These are phyloP conservation scores for Komagataella ulmi DNA, from an alignment of 805 yeast species.

Conservation along the genomic window DNA sequence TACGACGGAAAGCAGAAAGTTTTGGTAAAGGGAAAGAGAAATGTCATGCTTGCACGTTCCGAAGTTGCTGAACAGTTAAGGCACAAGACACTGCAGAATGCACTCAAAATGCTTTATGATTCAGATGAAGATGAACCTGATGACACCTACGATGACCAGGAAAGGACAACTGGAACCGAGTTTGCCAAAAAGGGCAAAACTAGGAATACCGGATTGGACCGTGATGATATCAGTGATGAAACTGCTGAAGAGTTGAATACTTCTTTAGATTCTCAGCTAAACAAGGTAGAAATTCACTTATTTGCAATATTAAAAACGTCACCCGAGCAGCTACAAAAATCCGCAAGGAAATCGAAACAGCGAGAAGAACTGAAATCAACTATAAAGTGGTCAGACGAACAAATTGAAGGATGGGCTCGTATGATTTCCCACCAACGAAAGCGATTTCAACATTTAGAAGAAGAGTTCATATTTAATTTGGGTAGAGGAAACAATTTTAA, in stretches of 20 bases:
- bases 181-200: slow-evolving; percentile 1
- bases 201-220: slow-evolving; percentile 9
- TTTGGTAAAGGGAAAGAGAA: slow-evolving; percentile 20
- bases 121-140: slow-evolving; percentile 81
- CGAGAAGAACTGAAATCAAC: slow-evolving; percentile 38
- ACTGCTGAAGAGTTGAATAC: slow-evolving; percentile 5
- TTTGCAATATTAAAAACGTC: slow-evolving; percentile 44
- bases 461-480: slow-evolving; percentile 39
- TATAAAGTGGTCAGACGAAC: slow-evolving; percentile 75
- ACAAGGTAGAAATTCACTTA: slow-evolving; percentile 36
- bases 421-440: slow-evolving; percentile 57
- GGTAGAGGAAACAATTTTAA: slow-evolving; percentile 13
- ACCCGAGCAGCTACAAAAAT: slow-evolving; percentile 31
- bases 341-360: slow-evolving; percentile 32
- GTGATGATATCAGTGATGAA: slow-evolving; percentile 7
- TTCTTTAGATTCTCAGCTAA: slow-evolving; percentile 16
- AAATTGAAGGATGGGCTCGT: slow-evolving; percentile 86
- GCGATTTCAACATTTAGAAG: slow-evolving; percentile 49
- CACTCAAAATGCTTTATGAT: slow-evolving; percentile 51
- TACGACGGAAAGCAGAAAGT: slow-evolving; percentile 19
- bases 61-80: slow-evolving; percentile 27
- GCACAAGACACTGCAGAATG: slow-evolving; percentile 40
- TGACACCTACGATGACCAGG: slow-evolving; percentile 57
- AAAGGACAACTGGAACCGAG: slow-evolving; percentile 17
- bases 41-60: neutral